Conservation (phyloP, 805 yeast genomes). For the Lipomyces spencermartinsiae region DNA sequence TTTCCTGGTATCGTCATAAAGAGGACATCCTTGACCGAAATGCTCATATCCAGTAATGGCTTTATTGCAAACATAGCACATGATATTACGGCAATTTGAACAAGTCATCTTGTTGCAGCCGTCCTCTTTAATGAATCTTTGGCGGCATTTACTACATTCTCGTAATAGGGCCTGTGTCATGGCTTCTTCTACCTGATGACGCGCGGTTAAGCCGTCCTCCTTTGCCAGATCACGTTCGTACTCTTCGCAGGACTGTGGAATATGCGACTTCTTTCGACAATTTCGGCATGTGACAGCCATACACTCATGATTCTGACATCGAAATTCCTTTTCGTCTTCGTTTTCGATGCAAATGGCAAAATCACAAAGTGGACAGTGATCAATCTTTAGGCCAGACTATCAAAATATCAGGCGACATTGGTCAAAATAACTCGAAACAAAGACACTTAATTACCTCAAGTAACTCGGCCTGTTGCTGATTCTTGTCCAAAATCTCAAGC, state of each 20-base stretch:
- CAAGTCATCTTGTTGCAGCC: constrained; percentile 23
- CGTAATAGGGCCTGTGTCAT: constrained; percentile 18
- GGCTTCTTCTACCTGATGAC: constrained; percentile 19
- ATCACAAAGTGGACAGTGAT: constrained; percentile 43
- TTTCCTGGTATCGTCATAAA: constrained; percentile 4
- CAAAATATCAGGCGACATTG: neutral
- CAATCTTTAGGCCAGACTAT: constrained; percentile 12
- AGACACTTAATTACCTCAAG: neutral
- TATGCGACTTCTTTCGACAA: constrained; percentile 5
- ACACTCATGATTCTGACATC: constrained; percentile 3
- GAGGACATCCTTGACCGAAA: constrained; percentile 3
- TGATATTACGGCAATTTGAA: neutral
- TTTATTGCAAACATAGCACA: constrained; percentile 17
- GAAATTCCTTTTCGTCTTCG: constrained; percentile 57
- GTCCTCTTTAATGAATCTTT: constrained; percentile 13
- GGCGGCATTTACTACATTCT: constrained; percentile 5
- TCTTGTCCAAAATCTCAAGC: constrained; percentile 1
- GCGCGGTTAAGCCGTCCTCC: constrained; percentile 2
- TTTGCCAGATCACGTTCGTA: neutral
- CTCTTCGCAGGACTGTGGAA: constrained; percentile 8
- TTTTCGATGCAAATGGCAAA: constrained; percentile 62
- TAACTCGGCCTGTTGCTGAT: constrained; percentile 10
- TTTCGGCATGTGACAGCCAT: constrained; percentile 2
- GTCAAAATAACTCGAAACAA: neutral
- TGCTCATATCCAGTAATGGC: neutral